These are phyloP conservation scores for Xylariaceae sp. DNA, from an alignment of 2,329 filamentous ascomycete species.

Conservation along the genomic window DNA sequence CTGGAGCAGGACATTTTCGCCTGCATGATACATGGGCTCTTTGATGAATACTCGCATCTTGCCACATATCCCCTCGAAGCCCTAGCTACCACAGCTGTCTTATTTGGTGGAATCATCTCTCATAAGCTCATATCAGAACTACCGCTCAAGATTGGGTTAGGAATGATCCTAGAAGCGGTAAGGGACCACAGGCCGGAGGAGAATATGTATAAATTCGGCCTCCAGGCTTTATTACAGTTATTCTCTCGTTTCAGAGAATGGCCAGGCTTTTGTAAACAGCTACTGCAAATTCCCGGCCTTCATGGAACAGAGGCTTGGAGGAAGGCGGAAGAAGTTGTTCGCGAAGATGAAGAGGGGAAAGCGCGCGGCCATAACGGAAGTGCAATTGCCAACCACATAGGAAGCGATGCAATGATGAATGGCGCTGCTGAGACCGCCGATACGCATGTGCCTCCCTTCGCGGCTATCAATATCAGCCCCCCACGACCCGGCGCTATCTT, in stretches of 20 bases:
- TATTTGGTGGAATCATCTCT: constrained; percentile 95
- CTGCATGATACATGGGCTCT: constrained; percentile 96
- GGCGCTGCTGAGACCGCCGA: constrained; percentile 67
- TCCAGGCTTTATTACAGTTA: constrained; percentile 90
- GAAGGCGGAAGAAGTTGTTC: constrained; percentile 76
- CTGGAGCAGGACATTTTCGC: constrained; percentile 92
- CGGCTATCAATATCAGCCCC: constrained; percentile 71
- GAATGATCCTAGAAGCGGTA: constrained; percentile 96
- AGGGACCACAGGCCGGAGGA: constrained; percentile 77
- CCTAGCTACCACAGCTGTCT: constrained; percentile 87
- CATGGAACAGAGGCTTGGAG: constrained; percentile 80
- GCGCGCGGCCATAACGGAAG: constrained; percentile 53
- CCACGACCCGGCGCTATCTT: constrained; percentile 60
- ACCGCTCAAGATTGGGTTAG: constrained; percentile 87
- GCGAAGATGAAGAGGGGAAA: constrained; percentile 60
- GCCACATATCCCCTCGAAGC: constrained; percentile 94
- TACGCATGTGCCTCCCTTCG: constrained; percentile 66
- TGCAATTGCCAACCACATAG: constrained; percentile 34
- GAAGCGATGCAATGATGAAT: constrained; percentile 58
- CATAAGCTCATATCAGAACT: constrained; percentile 87
- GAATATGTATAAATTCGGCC: constrained; percentile 96
- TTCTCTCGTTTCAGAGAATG: constrained; percentile 81
- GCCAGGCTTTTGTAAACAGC: constrained; percentile 87
- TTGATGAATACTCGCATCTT: constrained; percentile 96
- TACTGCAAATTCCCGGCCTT: constrained; percentile 76